Percentiles rank a stretch among this genome's conserved stretches.
These are phyloP conservation scores for Cyberlindnera nakhonratchasimensis DNA, from an alignment of 805 yeast species.

Conservation along the genomic window DNA sequence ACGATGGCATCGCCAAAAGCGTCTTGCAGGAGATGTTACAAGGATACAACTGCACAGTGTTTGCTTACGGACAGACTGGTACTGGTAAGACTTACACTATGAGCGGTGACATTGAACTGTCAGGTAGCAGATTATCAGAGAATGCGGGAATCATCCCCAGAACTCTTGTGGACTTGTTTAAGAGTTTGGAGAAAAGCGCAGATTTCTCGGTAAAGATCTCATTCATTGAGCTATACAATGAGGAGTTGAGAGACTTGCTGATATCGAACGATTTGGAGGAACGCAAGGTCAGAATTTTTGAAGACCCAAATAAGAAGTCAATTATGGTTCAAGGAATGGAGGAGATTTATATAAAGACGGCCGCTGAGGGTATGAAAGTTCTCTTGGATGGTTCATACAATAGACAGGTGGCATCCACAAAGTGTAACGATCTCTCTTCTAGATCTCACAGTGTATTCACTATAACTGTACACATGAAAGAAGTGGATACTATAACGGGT, in stretches of 20 bases:
- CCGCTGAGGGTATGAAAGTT: slow-evolving; percentile 48
- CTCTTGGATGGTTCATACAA: slow-evolving; percentile 55
- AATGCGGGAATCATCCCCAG: slow-evolving; percentile 66
- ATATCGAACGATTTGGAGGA: slow-evolving; percentile 33
- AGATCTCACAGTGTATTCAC: slow-evolving; percentile 82
- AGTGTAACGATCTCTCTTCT: slow-evolving; percentile 71
- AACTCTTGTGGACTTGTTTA: slow-evolving; percentile 52
- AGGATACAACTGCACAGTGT: slow-evolving; percentile 74
- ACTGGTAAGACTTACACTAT: slow-evolving; percentile 76
- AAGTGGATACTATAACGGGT: slow-evolving; percentile 42
- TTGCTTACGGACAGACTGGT: slow-evolving; percentile 89
- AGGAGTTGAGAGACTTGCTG: slow-evolving; percentile 69
- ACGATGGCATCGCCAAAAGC: slow-evolving; percentile 57
- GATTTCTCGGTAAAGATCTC: slow-evolving; percentile 69
- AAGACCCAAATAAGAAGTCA: slow-evolving; percentile 42
- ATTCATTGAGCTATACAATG: slow-evolving; percentile 79
- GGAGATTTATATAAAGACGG: slow-evolving; percentile 46
- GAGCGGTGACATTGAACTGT: slow-evolving; percentile 62
- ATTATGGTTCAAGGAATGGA: slow-evolving; percentile 57
- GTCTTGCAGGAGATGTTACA: slow-evolving; percentile 58
- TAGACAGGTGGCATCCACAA: slow-evolving; percentile 75
- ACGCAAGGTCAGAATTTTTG: slow-evolving; percentile 50
- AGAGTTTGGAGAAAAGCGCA: slow-evolving; percentile 36
- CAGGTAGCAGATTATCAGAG: slow-evolving; percentile 34
- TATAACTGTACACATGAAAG: slow-evolving; percentile 54